These are phyloP conservation scores for Alternaria burnsii DNA, from an alignment of 2,329 filamentous ascomycete species.

Conservation along the genomic window DNA sequence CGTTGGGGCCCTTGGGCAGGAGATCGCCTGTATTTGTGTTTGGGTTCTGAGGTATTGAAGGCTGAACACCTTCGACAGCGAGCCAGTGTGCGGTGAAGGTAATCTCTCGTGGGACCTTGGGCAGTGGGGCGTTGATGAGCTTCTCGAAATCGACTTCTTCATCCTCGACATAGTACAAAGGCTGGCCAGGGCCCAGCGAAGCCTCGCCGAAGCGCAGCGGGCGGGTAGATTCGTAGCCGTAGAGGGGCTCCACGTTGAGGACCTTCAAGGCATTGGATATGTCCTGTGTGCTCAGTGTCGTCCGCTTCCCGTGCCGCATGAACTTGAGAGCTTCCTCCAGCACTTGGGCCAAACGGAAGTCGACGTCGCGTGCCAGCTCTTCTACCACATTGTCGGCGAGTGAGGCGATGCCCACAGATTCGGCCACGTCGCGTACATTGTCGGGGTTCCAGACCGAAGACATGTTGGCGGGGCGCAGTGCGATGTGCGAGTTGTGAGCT, in stretches of 20 bases:
- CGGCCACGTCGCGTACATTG: conserved; percentile 93
- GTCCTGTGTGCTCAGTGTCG: conserved; percentile 87
- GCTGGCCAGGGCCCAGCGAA: conserved; percentile 89
- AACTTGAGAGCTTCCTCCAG: conserved; percentile 93
- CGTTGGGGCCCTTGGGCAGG: conserved; percentile 86
- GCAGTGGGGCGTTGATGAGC: conserved; percentile 93
- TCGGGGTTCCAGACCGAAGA: conserved; percentile 89
- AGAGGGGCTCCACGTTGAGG: conserved; percentile 92
- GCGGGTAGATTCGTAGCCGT: conserved; percentile 92
- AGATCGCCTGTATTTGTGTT: conserved; percentile 88
- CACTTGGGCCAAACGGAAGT: conserved; percentile 93
- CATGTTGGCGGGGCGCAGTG: conserved; percentile 34
- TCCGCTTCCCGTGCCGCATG: conserved; percentile 91
- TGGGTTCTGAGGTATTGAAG: conserved; percentile 95
- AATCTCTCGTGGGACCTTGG: conserved; percentile 92
- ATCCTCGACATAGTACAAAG: conserved; percentile 96
- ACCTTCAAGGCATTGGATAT: conserved; percentile 84
- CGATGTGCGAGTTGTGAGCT: conserved; percentile 17
- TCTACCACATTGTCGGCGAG: conserved; percentile 87
- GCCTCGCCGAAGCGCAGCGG: conserved; percentile 93
- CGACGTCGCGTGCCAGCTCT: conserved; percentile 89
- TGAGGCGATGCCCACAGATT: conserved; percentile 87
- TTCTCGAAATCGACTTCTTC: conserved; percentile 99
- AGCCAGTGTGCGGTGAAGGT: conserved; percentile 97
- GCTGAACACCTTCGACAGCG: conserved; percentile 95